These are phyloP conservation scores for Aspergillus fischeri DNA, from an alignment of 2,329 filamentous ascomycete species.

Conservation along the genomic window DNA sequence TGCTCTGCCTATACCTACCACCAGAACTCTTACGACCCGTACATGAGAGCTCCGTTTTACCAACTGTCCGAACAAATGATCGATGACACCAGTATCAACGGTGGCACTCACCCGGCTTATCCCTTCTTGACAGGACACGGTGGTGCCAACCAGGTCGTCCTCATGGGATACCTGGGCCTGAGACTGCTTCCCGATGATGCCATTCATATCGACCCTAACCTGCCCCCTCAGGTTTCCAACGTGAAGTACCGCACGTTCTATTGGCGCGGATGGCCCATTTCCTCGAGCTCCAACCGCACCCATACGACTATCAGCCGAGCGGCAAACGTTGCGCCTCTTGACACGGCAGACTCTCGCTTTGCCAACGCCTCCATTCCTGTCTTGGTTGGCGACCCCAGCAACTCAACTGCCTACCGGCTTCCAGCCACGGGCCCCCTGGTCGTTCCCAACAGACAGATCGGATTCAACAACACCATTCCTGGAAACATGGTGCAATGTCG, in stretches of 20 bases:
- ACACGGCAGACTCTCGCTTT: slow-evolving; percentile 54
- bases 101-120: slow-evolving; percentile 64
- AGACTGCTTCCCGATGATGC: slow-evolving; percentile 56
- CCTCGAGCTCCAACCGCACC: slow-evolving; percentile 58
- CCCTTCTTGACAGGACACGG: slow-evolving; percentile 69
- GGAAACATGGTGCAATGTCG: slow-evolving; percentile 65
- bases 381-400: slow-evolving; percentile 47
- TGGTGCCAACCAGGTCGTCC: slow-evolving; percentile 62
- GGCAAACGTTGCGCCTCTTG: slow-evolving; percentile 39
- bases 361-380: slow-evolving; percentile 55
- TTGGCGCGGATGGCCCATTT: slow-evolving; percentile 62
- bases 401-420: slow-evolving; percentile 44
- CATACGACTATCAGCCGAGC: slow-evolving; percentile 60
- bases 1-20: slow-evolving; percentile 67
- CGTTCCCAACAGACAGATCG: slow-evolving; percentile 57
- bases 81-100: slow-evolving; percentile 58
- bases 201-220: slow-evolving; percentile 59
- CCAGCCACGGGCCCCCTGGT: slow-evolving; percentile 48
- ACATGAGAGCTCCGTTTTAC: slow-evolving; percentile 63
- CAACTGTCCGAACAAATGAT: slow-evolving; percentile 67
- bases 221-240: slow-evolving; percentile 62
- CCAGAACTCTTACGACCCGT: slow-evolving; percentile 60
- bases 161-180: slow-evolving; percentile 65
- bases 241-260: slow-evolving; percentile 61
- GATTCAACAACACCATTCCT: slow-evolving; percentile 49